Evolutionary conservation across 352 stramenopile genomes (phyloP), one percentile per base, ranked within the genome.

Genomic region (Blastocystis sp.): DNA sequence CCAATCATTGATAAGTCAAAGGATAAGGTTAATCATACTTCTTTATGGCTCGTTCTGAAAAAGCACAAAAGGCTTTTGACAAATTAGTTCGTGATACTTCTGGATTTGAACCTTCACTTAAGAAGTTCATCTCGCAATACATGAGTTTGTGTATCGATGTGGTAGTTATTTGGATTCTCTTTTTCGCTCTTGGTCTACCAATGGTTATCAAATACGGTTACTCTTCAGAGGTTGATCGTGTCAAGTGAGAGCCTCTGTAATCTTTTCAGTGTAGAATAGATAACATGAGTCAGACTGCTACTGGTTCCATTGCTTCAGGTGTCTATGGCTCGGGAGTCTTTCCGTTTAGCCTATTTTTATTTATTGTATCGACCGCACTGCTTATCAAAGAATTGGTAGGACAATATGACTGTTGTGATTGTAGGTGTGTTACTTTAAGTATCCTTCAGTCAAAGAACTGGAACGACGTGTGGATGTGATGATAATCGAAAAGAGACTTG

Each of bases 301-400:
- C 35, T 35, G 69, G 69, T 21, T 5, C 21, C 9, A 80, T 80
- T 61, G 11, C 46, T 3, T 80, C 69, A n/a, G 69, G 69, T 46
- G 69, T 61, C 11, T 80, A 80, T 37, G 69, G 69, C 32, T 63
- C 69, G 1, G 69, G 69, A 6, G 46, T 54, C 21, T 80, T 80
- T 27, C 69, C 69, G 16, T 59, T 24, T 35, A 80, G 69, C 46
- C 43, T 80, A 24, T 63, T 80, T 80, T 27, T 80, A 5, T 59
- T 80, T 14, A 42, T 80, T 24, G 7, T 80, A 14, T 29, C 35
- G 11, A 63, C 49, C 3, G 37, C 7, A 37, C 16, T 59, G 0
- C 19, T 80, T 27, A 63, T 63, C 24, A 80, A 80, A 32, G 69
- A 80, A 43, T 43, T 37, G 21, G 69, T 80, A 63, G 11, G 9